A percentile compares a stretch with the other conserved stretches of the same genome.
These are phyloP conservation scores for Aspergillus wentii DNA, from an alignment of 495 filamentous ascomycete genomes.

Conservation along the genomic window DNA sequence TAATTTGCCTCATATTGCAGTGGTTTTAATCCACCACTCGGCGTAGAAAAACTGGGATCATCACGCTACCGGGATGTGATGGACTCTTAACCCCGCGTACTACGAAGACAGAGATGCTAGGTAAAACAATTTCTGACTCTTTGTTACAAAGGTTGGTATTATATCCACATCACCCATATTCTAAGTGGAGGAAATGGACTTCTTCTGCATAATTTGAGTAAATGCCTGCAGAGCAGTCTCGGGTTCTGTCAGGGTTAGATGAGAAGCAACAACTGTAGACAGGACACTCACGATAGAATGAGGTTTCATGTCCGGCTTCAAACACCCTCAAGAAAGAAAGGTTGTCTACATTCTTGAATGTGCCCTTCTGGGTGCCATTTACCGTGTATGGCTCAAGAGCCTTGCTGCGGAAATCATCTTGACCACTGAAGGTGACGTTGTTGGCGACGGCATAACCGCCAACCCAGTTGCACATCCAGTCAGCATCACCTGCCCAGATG, in stretches of 20 bases:
- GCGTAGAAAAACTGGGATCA: no score
- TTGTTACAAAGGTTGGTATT: no score
- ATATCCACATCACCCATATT: no score
- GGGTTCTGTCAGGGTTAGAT: constrained; percentile 22
- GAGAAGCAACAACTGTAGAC: not conserved
- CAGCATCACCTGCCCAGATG: constrained; percentile 53
- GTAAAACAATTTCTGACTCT: no score
- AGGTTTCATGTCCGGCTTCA: constrained; percentile 49
- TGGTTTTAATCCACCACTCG: no score
- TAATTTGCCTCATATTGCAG: no score
- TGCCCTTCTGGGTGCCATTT: constrained; percentile 37
- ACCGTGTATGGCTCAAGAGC: constrained; percentile 42
- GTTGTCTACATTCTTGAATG: constrained; percentile 47
- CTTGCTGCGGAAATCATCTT: constrained; percentile 30
- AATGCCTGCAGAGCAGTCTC: constrained; percentile 46
- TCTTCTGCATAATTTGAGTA: constrained; percentile 41
- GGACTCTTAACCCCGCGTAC: no score
- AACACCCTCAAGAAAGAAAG: constrained; percentile 48
- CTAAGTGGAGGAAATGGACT: constrained; percentile 10
- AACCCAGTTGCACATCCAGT: constrained; percentile 55
- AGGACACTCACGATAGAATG: constrained; percentile 35
- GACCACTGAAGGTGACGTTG: constrained; percentile 31
- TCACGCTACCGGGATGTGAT: no score
- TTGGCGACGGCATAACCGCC: constrained; percentile 41
- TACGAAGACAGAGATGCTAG: no score